These are phyloP conservation scores for Microstegium vimineum DNA, from an alignment of 176 grass and related monocot species.

Conservation along the genomic window DNA sequence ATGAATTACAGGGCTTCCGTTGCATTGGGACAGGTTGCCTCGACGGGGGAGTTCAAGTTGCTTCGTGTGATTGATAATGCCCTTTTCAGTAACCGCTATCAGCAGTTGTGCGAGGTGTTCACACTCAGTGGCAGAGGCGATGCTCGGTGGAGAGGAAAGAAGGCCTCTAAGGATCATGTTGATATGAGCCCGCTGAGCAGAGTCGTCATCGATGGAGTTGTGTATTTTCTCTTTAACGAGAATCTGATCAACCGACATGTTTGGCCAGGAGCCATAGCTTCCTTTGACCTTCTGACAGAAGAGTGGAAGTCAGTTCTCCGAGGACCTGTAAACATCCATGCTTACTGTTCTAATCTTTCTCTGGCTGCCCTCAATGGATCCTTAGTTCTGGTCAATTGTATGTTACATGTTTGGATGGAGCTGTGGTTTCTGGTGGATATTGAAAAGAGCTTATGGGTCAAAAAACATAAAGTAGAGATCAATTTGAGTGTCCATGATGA, in stretches of 20 bases:
- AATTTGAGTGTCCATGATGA: background rate
- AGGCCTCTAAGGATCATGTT: background rate
- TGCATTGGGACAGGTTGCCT: background rate
- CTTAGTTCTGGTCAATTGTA: background rate
- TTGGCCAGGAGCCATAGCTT: background rate
- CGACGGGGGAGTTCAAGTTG: background rate
- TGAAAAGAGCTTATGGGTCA: background rate
- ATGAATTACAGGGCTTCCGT: accelerated
- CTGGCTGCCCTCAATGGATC: background rate
- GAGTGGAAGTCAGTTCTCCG: background rate
- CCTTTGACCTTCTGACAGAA: conserved; percentile 21
- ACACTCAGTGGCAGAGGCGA: background rate
- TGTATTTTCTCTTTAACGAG: background rate
- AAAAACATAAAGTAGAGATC: background rate
- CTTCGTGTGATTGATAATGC: background rate
- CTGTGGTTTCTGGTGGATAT: background rate
- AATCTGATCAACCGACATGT: background rate
- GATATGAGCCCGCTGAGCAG: background rate
- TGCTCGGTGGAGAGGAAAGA: background rate
- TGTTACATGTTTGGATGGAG: background rate
- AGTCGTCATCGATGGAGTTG: background rate
- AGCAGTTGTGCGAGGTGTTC: background rate
- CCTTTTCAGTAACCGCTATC: accelerated
- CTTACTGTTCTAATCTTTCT: background rate
- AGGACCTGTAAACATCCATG: background rate